Evolutionary conservation across 1,139 yeast genomes (phyloP), one percentile per base, ranked within the genome.

Genomic region (Taphrina pruni): DNA sequence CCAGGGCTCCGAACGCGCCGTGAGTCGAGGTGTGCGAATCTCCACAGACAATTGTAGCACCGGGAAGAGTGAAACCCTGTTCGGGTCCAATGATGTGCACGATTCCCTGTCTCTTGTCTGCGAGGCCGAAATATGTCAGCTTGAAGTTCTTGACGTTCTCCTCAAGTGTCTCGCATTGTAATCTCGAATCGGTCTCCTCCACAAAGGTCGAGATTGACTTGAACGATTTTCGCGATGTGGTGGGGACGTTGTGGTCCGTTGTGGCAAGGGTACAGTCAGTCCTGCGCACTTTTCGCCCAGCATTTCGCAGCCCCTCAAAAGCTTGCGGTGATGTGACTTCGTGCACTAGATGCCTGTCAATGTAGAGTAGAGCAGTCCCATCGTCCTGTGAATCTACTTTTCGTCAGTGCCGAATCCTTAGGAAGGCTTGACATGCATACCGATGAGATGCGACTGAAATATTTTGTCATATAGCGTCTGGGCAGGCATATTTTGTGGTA

Each of bases 241-340:
- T 94, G 73, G 99, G 99, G 74, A 94, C 94, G 79, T 94, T 94
- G 84, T 94, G 99, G 80, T 94, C 99, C 43, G 94, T 97, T 0
- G 99, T 94, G 67, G 97, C 97, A 75, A 94, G 84, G 65, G 98
- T 94, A 81, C 98, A 93, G 80, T 94, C 98, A 9, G 85, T 83
- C 82, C 99, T 87, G 83, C 99, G 88, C 66, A 94, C 97, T 71
- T 80, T 79, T 82, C 99, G 87, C 66, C 89, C 90, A 32, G 97
- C 97, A 76, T 87, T 89, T 74, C 84, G 85, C 75, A 94, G 85
- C 55, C 98, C 98, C 81, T 94, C 99, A 77, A 94, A 94, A 9
- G 99, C 99, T 80, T 94, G 99, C 45, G 99, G 99, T 48, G 98
- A 92, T 0, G 99, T 94, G 69, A 94, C 99, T 81, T 94, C 99